phyloP scores from a whole-genome alignment of 345 rosid genomes.

The Nephelium lappaceum region DNA sequence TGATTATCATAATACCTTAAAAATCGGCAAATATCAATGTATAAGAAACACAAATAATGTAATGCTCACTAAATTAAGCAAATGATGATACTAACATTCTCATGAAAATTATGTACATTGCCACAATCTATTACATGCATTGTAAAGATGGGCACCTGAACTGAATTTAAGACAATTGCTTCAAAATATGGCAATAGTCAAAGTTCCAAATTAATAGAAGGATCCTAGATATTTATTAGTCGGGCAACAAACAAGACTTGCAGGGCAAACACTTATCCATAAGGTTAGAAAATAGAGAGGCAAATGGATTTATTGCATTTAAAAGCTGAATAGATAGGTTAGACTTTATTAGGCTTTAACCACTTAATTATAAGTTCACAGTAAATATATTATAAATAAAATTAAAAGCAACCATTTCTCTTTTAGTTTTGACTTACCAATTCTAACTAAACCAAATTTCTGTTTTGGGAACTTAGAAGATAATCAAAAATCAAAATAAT shows the following conservation, averaged over 20 bases:
- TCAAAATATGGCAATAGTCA: not conserved
- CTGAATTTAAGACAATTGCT: not conserved
- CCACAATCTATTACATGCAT: not conserved
- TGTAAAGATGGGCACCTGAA: not conserved
- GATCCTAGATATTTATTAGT: not conserved
- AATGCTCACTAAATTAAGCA: no score
- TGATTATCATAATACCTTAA: no score
- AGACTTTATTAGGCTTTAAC: not conserved
- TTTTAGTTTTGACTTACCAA: not conserved
- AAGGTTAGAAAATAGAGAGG: constrained; percentile 5
- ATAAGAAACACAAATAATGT: no score
- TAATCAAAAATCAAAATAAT: not conserved
- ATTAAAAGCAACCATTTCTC: not conserved
- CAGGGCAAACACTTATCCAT: not conserved
- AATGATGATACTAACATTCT: no score
- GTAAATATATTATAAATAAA: not conserved
- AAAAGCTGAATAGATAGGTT: not conserved
- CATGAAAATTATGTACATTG: no score
- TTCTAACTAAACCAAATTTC: not conserved
- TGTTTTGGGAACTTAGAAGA: not conserved
- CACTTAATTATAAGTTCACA: not conserved
- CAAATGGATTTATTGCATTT: not conserved
- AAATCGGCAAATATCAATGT: no score
- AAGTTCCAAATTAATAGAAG: not conserved
- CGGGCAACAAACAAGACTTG: not conserved